Conservation (phyloP, 306 rosid species). For the Alnus glutinosa region DNA sequence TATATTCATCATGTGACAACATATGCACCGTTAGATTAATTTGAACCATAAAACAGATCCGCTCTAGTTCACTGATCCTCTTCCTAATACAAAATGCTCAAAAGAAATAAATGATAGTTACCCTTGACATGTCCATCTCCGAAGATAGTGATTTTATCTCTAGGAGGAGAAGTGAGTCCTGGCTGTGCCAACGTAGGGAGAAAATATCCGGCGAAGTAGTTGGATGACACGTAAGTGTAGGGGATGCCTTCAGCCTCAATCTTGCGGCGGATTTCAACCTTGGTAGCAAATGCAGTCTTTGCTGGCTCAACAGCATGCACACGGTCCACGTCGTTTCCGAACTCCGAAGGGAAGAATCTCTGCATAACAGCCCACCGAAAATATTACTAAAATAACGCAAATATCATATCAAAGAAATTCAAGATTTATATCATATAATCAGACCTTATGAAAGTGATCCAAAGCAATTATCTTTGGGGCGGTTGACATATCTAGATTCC, state of each 20-base stretch:
- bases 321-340: slow-evolving; percentile 83
- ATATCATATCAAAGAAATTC: no score
- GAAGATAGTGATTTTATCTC: slow-evolving; percentile 59
- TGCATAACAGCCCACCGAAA: slow-evolving; percentile 5
- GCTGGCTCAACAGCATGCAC: slow-evolving; percentile 89
- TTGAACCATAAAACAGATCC: no score
- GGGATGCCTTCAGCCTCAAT: slow-evolving; percentile 77
- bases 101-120: background rate
- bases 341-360: slow-evolving; percentile 95
- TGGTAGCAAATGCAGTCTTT: slow-evolving; percentile 56
- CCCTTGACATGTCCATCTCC: slow-evolving; percentile 87
- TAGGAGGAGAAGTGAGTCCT: slow-evolving; percentile 67
- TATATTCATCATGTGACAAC: no score
- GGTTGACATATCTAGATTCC: no score
- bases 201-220: slow-evolving; percentile 71
- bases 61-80: no score
- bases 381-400: no score
- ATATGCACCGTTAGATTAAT: no score
- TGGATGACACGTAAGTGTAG: slow-evolving; percentile 56
- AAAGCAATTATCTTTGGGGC: no score
- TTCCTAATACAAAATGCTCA: no score
- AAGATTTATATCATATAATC: no score
- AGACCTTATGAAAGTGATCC: no score
- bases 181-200: slow-evolving; percentile 74
- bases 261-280: slow-evolving; percentile 61